Evolutionary conservation across 2,329 filamentous ascomycete species (phyloP).

Genomic region (Colletotrichum lentis): DNA sequence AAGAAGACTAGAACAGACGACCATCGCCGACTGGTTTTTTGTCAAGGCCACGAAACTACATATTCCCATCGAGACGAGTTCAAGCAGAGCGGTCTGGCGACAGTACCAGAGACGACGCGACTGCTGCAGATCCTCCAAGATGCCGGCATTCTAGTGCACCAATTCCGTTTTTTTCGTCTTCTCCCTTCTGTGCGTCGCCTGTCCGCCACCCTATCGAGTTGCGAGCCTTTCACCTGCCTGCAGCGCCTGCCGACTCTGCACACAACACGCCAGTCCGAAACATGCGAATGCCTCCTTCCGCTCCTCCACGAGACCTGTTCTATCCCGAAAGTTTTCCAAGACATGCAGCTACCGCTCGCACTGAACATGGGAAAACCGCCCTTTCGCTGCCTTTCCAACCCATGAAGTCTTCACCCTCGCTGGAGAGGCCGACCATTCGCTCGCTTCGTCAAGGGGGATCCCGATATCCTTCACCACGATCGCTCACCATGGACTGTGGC

Average conservation of each 20-base stretch:
- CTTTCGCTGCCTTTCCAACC: constrained; percentile 33
- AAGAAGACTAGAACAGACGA: not conserved
- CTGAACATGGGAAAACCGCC: constrained; percentile 34
- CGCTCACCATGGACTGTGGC: constrained; percentile 23
- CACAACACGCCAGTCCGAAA: constrained; percentile 20
- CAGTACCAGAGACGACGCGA: constrained; percentile 18
- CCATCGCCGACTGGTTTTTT: not conserved
- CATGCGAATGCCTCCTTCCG: constrained; percentile 35
- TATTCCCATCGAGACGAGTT: constrained; percentile 11
- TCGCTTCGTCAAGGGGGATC: constrained; percentile 17
- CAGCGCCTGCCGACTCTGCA: constrained; percentile 8
- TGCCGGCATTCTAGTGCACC: constrained; percentile 35
- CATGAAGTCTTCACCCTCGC: constrained; percentile 33
- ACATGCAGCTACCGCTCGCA: constrained; percentile 26
- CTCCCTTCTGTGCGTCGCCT: constrained; percentile 15
- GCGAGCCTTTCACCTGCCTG: constrained; percentile 17
- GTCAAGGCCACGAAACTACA: not conserved
- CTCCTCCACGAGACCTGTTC: constrained; percentile 20
- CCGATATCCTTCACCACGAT: constrained; percentile 1
- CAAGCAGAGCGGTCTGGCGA: not conserved
- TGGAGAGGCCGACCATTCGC: constrained; percentile 22
- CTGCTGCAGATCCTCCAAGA: constrained; percentile 30
- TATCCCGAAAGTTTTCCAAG: constrained; percentile 25
- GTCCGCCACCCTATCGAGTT: not conserved
- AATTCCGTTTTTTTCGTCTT: constrained; percentile 18